Base-by-base conservation (phyloP, 345 rosid genomes). In the Bretschneidera sinensis region DNA sequence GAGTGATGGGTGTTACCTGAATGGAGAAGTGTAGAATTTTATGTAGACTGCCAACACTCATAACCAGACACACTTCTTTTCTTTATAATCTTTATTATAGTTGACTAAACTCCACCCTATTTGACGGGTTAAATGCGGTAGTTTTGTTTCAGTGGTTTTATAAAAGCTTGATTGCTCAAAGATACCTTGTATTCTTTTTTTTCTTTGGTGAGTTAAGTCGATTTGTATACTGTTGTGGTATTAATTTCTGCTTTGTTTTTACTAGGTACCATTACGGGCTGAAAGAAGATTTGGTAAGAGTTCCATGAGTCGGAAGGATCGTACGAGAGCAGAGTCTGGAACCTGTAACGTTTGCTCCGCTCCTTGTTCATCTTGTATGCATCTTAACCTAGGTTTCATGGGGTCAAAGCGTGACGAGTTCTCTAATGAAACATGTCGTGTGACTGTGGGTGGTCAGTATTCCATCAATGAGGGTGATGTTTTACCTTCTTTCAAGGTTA, bases 341-440 rank as follows among this genome's bases (percentile, higher is more conserved):
- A 90, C 84, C 62, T 83, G 91, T 68, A 85, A 82, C 73, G 85
- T 82, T 60, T 86, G 88, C 72, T 88, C 79, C 35, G 82, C 97
- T 67, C 86, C 94, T 71, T 83, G 96, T 78, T 86, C 90, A 56
- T 92, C 92, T 48, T 88, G 96, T 67, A 83, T 77, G 86, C 96
- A 87, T 68, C 82, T 68, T 60, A 76, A 68, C 58, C 55, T 58
- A 53, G 79, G 74, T 67, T 65, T 51, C 62, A 76, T 76, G 78
- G 89, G 78, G 62, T 75, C 80, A 25, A 85, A 88, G 71, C 77
- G 23, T 56, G 82, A 69, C 13, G 95, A 79, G 65, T 77, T 69
- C 67, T 84, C 85, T 19, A 90, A 88, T 78, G 95, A 87, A 71
- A 84, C 70, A 52, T 73, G 78, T 69, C 83, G 47, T 50, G 81